Percentiles rank a stretch among this genome's conserved stretches.
These are phyloP conservation scores for Lichtheimia ornata DNA, from an alignment of 371 early-diverging fungal genomes.

Conservation along the genomic window DNA sequence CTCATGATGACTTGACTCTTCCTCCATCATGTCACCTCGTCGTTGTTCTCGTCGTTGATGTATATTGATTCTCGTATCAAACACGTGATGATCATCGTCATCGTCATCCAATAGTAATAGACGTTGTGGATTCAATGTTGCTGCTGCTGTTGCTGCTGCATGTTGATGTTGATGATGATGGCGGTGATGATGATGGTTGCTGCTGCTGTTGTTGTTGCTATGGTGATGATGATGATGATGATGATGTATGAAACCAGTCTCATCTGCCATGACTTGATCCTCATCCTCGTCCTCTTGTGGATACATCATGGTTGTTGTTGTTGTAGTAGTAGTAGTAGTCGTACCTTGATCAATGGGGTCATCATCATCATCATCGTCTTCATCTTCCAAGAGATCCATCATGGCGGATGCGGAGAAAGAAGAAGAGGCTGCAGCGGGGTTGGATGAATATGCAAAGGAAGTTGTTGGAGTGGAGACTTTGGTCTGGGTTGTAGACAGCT, in stretches of 20 bases:
- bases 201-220: constrained; percentile 10
- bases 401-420: constrained; percentile 1
- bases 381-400: constrained; percentile 2
- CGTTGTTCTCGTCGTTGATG: too few species aligned
- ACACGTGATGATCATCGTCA: too few species aligned
- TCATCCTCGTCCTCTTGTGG: constrained; percentile 14
- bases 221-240: not conserved
- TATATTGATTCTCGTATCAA: too few species aligned
- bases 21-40: not conserved
- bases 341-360: not conserved
- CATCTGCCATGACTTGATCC: constrained; percentile 11
- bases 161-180: not conserved
- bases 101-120: too few species aligned
- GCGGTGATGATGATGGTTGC: not conserved
- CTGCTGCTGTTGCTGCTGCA: too few species aligned
- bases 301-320: constrained; percentile 2
- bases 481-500: constrained; percentile 23
- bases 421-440: constrained; percentile 1
- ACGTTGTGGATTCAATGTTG: too few species aligned
- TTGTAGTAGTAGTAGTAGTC: not conserved
- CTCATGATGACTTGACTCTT: constrained; percentile 14
- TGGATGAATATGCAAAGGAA: constrained; percentile 10
- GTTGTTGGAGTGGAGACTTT: constrained; percentile 10
- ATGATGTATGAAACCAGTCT: constrained; percentile 1
- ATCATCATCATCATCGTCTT: constrained; percentile 6